Evolutionary conservation across 2,329 filamentous ascomycete genomes (phyloP).

Genomic region (Cytospora piceae): DNA sequence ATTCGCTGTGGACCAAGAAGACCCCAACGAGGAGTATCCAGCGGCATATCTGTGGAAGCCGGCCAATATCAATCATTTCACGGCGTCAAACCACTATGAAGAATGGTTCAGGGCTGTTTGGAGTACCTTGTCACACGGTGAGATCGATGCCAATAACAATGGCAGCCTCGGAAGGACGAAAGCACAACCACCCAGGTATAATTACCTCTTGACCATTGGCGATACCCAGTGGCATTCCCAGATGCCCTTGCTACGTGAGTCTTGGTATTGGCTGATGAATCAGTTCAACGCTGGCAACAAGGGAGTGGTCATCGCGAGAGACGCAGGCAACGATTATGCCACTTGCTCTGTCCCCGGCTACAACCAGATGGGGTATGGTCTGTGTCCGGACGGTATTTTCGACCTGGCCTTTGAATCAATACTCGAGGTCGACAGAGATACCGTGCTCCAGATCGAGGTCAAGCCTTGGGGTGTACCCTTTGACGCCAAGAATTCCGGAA

Average conservation of each 20-base stretch:
- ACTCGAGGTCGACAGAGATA: not conserved
- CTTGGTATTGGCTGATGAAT: constrained; percentile 10
- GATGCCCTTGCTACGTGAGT: constrained; percentile 13
- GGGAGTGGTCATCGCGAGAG: not conserved
- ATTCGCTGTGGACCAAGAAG: not conserved
- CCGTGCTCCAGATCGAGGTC: constrained; percentile 5
- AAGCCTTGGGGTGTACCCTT: not conserved
- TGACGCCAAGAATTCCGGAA: not conserved
- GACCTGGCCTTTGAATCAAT: constrained; percentile 4
- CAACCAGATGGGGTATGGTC: not conserved
- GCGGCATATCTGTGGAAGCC: constrained; percentile 21
- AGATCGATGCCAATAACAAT: not conserved
- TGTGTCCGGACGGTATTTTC: not conserved
- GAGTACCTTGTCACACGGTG: constrained; percentile 4
- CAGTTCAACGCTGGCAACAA: not conserved
- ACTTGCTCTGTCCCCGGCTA: not conserved
- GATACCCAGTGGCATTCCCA: constrained; percentile 10
- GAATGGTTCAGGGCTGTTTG: constrained; percentile 19
- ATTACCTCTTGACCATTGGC: not conserved
- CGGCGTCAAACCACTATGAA: constrained; percentile 4
- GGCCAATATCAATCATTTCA: not conserved
- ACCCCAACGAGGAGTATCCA: not conserved
- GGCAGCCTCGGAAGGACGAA: not conserved
- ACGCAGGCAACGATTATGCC: not conserved
- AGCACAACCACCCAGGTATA: not conserved